Evolutionary conservation across 371 early-diverging fungal species (phyloP).

Genomic region (Circinella umbellata): DNA sequence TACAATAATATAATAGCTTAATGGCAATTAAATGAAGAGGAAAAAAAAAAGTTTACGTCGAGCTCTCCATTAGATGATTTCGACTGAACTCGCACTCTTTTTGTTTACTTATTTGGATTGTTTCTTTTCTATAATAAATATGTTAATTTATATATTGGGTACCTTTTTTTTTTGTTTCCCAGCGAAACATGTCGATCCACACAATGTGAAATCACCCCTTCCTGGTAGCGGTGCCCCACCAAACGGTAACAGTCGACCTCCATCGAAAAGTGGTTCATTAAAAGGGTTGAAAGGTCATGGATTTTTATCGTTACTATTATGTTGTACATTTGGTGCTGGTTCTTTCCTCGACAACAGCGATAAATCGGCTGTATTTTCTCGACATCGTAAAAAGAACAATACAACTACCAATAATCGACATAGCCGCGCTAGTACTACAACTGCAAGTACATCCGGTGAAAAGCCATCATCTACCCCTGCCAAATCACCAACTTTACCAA

Average conservation of each 20-base stretch:
- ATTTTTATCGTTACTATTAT: slow-evolving; percentile 26
- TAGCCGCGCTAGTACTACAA: slow-evolving; percentile 12
- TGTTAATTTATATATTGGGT: no score
- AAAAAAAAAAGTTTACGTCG: background rate
- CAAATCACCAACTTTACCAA: slow-evolving; percentile 1
- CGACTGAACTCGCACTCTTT: background rate
- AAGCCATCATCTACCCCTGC: background rate
- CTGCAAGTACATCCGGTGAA: slow-evolving; percentile 4
- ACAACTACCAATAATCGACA: background rate
- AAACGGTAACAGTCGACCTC: slow-evolving; percentile 18
- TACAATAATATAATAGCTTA: background rate
- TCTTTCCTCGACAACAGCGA: slow-evolving; percentile 22
- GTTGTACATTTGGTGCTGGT: slow-evolving; percentile 26
- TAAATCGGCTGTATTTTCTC: slow-evolving; percentile 9
- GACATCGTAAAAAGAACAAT: slow-evolving; percentile 10
- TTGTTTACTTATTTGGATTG: background rate
- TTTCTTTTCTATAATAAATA: background rate
- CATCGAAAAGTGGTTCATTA: slow-evolving; percentile 18
- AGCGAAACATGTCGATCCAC: slow-evolving; percentile 10
- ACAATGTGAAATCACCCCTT: slow-evolving; percentile 13
- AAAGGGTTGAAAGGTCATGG: slow-evolving; percentile 16
- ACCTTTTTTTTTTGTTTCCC: slow-evolving; percentile 12
- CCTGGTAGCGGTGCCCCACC: slow-evolving; percentile 3
- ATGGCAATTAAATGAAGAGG: no score
- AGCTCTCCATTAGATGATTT: background rate